Base-by-base conservation (phyloP, 169 alveolate genomes). In the Plasmodium knowlesi region DNA sequence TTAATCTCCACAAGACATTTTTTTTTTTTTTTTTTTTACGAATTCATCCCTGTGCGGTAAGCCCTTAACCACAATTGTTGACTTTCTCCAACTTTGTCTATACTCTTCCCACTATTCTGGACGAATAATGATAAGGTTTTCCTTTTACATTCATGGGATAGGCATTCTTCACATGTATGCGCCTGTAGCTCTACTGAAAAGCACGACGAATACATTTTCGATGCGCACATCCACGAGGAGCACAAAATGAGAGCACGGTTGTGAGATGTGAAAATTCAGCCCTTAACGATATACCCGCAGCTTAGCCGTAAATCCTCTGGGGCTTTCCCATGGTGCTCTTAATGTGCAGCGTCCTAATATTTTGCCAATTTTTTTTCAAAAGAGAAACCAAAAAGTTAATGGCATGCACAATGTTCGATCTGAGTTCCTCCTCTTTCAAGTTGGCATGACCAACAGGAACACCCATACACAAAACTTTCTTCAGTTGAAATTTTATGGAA, bases 301-400 rank as follows among this genome's bases (percentile, higher is more conserved):
- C 82, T 97, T 95, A 99, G 82, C 99, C 99, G 97, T 98, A 98
- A 94, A 99, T 98, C 92, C 99, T 97, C 93, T 97, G 98, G 61
- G 99, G 98, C 95, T 98, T 98, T 50, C 99, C 99, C 99, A 99
- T 99, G 95, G 99, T 99, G 92, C 99, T 98, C 98, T 99, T 99
- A 89, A 99, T 98, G 96, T 98, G 99, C 79, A 99, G 98, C 32
- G 99, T 96, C 96, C 98, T 99, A 93, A 99, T 98, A 95, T 99
- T 99, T 96, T 99, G 98, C 99, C 99, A 99, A 95, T 99, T 99
- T 98, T 99, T 99, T 98, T 99, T 99, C 95, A 99, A 97, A 84
- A 99, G 98, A 79, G 99, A 98, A 82, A 98, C 99, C 92, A 99
- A 98, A 98, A 98, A 99, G 99, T 99, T 99, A 95, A 99, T 98